Base-by-base conservation (phyloP, 148 eudicot genomes). In the Heliamphora exappendiculata region DNA sequence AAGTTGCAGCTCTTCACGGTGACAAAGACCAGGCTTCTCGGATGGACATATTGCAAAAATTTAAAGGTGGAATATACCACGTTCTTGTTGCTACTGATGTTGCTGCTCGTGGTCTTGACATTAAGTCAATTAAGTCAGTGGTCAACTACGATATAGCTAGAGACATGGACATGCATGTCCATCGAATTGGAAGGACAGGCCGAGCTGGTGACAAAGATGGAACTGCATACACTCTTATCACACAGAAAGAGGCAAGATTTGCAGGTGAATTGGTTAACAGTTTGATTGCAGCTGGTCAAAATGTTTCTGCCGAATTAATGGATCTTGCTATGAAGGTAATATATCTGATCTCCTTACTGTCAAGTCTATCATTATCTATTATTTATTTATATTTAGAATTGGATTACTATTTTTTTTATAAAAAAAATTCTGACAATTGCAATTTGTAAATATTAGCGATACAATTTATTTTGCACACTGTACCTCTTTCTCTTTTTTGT, bases 121-220 rank as follows among this genome's bases (percentile, higher is more conserved):
- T 95, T 78, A 95, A 95, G 76, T 95, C 99, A 47, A 86, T 95
- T 54, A 95, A 95, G 85, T 92, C 99, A 37, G 99, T 95, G 73
- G 99, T 95, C 36, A 95, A 95, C 78, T 91, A 87, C 87, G 99
- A 95, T 84, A 91, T 90, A 72, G 99, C 99, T 54, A 93, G 86
- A 81, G 99, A 95, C 75, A 95, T 95, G 99, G 99, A 95, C 81
- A 95, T 95, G 99, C 98, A 95, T 84, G 99, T 95, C 51, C 99
- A 95, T 82, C 89, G 99, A 74, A 93, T 95, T 76, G 99, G 99
- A 73, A 91, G 99, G 86, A 93, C 99, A 31, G 99, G 99, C 50
- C 94, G 99, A 85, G 99, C 99, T 65, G 99, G 99, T 73, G 99
- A 95, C 75, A 95, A 95, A 87, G 99, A 95, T 76, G 99, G 99